A percentile compares a stretch with the other conserved stretches of the same genome.
phyloP scores from a whole-genome alignment of 75 land plant genomes.

The Selaginella moellendorffii region DNA sequence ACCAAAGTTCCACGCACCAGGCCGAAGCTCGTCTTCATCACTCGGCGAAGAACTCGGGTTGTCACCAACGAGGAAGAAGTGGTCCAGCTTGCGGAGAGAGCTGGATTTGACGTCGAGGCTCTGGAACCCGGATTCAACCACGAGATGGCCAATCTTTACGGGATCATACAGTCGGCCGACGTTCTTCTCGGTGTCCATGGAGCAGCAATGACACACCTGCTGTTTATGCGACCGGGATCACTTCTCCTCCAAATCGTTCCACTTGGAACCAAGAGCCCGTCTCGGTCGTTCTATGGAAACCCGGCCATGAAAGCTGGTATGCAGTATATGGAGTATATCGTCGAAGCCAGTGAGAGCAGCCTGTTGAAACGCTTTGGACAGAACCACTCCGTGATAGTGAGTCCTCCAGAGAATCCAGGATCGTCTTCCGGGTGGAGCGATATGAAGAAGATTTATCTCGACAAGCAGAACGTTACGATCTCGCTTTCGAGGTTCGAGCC shows the following conservation, averaged over 20 bases:
- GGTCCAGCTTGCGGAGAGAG: background rate
- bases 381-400: background rate
- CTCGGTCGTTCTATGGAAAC: background rate
- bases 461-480: background rate
- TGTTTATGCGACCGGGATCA: background rate
- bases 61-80: background rate
- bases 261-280: background rate
- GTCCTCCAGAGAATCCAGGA: background rate
- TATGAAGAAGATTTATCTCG: constrained; percentile 6
- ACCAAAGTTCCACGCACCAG: background rate
- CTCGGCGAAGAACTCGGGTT: background rate
- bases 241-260: constrained; percentile 3
- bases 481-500: background rate
- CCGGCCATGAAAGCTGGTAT: constrained; percentile 5
- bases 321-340: background rate
- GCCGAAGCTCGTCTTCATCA: background rate
- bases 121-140: background rate
- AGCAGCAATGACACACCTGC: constrained; percentile 4
- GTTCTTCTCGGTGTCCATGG: constrained; percentile 1
- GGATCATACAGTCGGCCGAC: background rate
- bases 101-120: constrained; percentile 1
- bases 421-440: background rate
- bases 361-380: background rate
- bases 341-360: background rate
- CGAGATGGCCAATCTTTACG: background rate